A percentile compares a stretch with the other conserved stretches of the same genome.
These are phyloP conservation scores for Aspergillus egyptiacus DNA, from an alignment of 495 filamentous ascomycete genomes.

Conservation along the genomic window DNA sequence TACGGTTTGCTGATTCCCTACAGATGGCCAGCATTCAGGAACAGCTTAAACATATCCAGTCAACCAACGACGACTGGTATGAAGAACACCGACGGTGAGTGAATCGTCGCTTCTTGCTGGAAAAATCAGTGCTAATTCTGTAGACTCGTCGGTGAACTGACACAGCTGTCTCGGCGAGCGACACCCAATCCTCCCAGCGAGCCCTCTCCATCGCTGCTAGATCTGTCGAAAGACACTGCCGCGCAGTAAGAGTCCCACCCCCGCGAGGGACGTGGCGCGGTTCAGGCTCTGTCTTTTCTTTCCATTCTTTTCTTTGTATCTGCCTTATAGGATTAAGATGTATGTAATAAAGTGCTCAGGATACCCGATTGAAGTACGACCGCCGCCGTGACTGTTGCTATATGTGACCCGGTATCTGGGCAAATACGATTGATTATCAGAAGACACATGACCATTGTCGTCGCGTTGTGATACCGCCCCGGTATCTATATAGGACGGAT, in stretches of 20 bases:
- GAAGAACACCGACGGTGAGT: slow-evolving; percentile 41
- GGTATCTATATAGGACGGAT: too few species aligned
- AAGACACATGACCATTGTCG: neutral
- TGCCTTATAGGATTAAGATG: slow-evolving; percentile 25
- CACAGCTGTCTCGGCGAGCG: slow-evolving; percentile 32
- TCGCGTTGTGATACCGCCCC: too few species aligned
- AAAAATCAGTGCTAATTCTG: neutral
- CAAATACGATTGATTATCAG: slow-evolving; percentile 7
- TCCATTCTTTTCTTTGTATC: slow-evolving; percentile 18
- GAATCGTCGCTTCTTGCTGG: too few species aligned
- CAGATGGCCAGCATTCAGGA: slow-evolving; percentile 49
- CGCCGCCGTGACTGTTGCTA: slow-evolving; percentile 5
- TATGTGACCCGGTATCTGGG: slow-evolving; percentile 12
- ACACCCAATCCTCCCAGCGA: slow-evolving; percentile 31
- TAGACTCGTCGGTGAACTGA: slow-evolving; percentile 41
- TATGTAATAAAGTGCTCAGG: slow-evolving; percentile 41
- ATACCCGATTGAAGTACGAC: slow-evolving; percentile 26
- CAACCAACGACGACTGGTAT: slow-evolving; percentile 42
- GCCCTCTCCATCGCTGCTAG: slow-evolving; percentile 30
- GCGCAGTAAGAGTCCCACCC: slow-evolving; percentile 1
- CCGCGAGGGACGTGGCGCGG: slow-evolving; percentile 16
- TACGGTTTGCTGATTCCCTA: slow-evolving; percentile 6
- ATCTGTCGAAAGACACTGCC: slow-evolving; percentile 13
- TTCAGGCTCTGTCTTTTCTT: slow-evolving; percentile 16
- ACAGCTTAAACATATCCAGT: slow-evolving; percentile 46